Conservation (phyloP, 140 eudicot genomes). For the Erigeron philadelphicus region DNA sequence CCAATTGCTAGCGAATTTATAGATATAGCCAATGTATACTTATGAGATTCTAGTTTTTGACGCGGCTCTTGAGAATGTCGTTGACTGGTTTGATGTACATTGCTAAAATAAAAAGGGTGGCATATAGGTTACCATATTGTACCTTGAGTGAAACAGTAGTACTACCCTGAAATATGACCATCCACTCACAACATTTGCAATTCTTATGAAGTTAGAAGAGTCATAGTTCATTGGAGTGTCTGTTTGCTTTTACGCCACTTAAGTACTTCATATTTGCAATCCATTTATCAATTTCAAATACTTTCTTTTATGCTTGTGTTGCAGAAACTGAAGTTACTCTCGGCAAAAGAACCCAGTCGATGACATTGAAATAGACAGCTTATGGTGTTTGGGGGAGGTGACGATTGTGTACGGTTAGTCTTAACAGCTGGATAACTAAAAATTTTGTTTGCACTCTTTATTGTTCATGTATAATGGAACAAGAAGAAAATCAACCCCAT, state of each 20-base stretch:
- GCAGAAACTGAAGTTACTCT: constrained; percentile 72
- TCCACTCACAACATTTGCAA: not conserved
- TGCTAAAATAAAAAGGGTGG: not conserved
- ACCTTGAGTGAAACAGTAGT: not conserved
- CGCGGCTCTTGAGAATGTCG: not conserved
- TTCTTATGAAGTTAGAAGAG: not conserved
- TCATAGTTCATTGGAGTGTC: not conserved
- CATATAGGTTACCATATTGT: not conserved
- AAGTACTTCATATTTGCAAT: not conserved
- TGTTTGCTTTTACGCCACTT: not conserved
- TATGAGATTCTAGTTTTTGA: not conserved
- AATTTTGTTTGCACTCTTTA: not conserved
- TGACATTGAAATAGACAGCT: constrained; percentile 13
- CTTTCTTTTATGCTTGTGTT: not conserved
- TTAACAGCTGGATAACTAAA: not conserved
- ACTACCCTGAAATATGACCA: not conserved
- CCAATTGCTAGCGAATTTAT: not conserved
- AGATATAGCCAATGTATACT: not conserved
- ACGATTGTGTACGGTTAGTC: constrained; percentile 5
- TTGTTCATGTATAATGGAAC: constrained; percentile 1
- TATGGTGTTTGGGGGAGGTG: not conserved
- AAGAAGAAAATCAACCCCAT: not conserved
- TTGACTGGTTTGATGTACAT: not conserved
- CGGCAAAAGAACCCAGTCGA: constrained; percentile 41
- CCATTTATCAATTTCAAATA: not conserved